Base-by-base conservation (phyloP, 441 rosid genomes). In the Euphorbia schlechtendalii region DNA sequence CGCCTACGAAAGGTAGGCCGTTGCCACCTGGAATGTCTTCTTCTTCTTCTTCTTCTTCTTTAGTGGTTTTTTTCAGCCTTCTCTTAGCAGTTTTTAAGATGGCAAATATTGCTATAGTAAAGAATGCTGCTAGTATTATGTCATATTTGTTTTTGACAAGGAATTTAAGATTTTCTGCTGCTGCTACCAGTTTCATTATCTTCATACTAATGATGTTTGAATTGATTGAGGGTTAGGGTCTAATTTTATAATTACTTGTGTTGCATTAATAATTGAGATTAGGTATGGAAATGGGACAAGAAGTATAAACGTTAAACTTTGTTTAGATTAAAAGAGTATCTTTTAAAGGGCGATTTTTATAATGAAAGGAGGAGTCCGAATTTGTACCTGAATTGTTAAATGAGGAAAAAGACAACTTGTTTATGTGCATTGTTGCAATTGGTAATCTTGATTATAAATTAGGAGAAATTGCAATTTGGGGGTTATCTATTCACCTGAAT, bases 1-100 rank as follows among this genome's bases (percentile, higher is more conserved):
- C 87, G 13, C 87, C 87, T 0, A 78, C 6, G 8, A 66, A 59
- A 48, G 68, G 70, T 13, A 66, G 8, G 11, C 59, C 67, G 36
- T 45, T 55, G 34, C 59, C 40, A 13, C 71, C 71, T 21, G 69
- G 64, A 18, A 67, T 59, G 9, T 49, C 53, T 11, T 64, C 68
- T 38, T 64, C 24, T n/a, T n/a, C 4, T 10, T 3, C 21, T 17
- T 30, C 14, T n/a, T n/a, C 4, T 10, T 3, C 21, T 17, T 30
- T 13, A 27, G 2, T 27, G 30, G 30, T 1, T 27, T 27, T 27
- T 27, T 27, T 27, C 30, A 1, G 30, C 30, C 30, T 8, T 8
- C 30, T 53, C 17, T 51, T 64, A 51, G 59, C 9, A 54, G 49
- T 30, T 64, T 54, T 54, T 38, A 64, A 18, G 60, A 38, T 40